Evolutionary conservation across 768 basidiomycete genomes (phyloP), one percentile per base, ranked within the genome.

Genomic region (Panaeolus cyanescens): DNA sequence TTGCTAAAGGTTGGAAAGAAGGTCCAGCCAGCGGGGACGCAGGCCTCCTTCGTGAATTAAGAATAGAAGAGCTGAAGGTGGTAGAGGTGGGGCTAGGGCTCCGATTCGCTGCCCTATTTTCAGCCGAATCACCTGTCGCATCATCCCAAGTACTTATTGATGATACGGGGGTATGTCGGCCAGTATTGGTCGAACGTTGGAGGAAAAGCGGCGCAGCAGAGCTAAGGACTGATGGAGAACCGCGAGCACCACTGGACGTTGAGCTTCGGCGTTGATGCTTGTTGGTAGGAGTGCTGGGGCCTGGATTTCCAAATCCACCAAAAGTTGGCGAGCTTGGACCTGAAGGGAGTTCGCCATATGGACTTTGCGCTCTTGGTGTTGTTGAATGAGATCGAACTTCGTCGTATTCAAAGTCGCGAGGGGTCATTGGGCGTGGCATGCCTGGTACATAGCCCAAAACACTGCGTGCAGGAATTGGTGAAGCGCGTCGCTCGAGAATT

Each of bases 401-500:
- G 58, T 93, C 92, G 30, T 81, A 70, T 54, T 93, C 93, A 32
- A 83, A 76, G 64, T 92, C 90, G 59, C 86, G 88, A n/a, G 93
- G 93, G 5, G 93, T 94, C 90, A 94, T 93, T 17, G 93, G 93
- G 39, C 93, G 80, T 20, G 91, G 90, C 93, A 95, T 95, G 10
- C 93, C 93, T 22, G 93, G 93, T 59, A 93, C 87, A 73, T 95
- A 95, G 13, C 93, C 93, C 58, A 93, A 92, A 20, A 92, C 69
- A 3, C 79, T 84, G 42, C 85, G 83, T 50, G 85, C 78, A 28
- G 88, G 87, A 22, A 87, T 77, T 40, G 89, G 89, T 2, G 87
- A 89, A 54, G 83, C 73, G n/a, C 80, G 83, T 37, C 77, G 82
- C 54, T 79, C 77, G 20, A 85, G 84, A 34, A 79, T 73, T 50